phyloP scores from a whole-genome alignment of 2,329 filamentous ascomycete genomes.

The Ophiostoma piceae region DNA sequence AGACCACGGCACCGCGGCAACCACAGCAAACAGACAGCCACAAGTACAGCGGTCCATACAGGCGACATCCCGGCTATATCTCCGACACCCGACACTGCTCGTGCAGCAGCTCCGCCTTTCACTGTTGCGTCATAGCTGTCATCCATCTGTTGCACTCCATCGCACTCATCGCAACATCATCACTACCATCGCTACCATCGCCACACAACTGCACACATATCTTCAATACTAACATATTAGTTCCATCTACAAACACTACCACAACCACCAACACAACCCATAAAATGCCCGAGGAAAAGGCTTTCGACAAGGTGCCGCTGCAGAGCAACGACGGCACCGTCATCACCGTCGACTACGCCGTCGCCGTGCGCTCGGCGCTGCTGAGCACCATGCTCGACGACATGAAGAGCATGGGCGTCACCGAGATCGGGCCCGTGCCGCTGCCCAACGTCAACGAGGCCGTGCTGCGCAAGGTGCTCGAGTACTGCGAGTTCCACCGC shows the following conservation, averaged over 20 bases:
- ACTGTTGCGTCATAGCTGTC: background rate
- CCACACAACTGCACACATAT: background rate
- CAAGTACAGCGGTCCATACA: too few relatives aligned
- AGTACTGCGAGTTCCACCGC: constrained; percentile 96
- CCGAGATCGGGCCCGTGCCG: constrained; percentile 61
- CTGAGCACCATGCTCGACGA: constrained; percentile 99
- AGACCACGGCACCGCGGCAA: too few relatives aligned
- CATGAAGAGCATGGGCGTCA: constrained; percentile 50
- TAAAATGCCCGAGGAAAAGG: constrained; percentile 33
- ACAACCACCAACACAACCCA: background rate
- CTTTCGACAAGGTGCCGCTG: constrained; percentile 43
- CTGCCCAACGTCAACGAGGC: constrained; percentile 91
- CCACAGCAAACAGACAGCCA: too few relatives aligned
- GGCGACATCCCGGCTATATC: too few relatives aligned
- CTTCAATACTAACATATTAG: background rate
- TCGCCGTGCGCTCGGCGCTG: constrained; percentile 86
- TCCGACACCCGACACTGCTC: too few relatives aligned
- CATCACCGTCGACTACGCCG: constrained; percentile 61
- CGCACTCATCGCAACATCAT: too few relatives aligned
- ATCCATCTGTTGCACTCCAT: too few relatives aligned
- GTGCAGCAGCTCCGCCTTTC: background rate
- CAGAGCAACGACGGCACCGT: constrained; percentile 47
- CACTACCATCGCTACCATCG: background rate
- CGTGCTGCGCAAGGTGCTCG: constrained; percentile 91
- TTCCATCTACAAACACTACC: background rate